Conservation (phyloP, 83 land plant species). For the Diphasiastrum complanatum region DNA sequence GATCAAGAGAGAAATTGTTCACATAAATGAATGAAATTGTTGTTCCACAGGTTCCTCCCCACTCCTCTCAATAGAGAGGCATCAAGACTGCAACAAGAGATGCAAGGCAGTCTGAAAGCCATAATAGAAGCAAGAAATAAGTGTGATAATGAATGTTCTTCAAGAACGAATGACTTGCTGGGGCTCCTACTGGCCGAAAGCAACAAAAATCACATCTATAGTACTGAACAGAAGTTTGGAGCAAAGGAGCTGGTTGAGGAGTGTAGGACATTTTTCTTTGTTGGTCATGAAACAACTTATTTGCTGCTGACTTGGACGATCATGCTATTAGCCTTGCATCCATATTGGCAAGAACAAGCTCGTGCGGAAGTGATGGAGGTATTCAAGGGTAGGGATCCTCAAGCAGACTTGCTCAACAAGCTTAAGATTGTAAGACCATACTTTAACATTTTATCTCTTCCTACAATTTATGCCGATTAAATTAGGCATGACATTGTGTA, state of each 20-base stretch:
- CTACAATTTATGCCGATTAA: too few relatives aligned
- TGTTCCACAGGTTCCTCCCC: neutral
- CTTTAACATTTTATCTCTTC: neutral
- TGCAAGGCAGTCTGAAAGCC: neutral
- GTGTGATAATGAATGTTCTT: neutral
- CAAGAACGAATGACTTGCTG: conserved; percentile 15
- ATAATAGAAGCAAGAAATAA: neutral
- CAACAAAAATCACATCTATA: neutral
- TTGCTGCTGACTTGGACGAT: conserved; percentile 32
- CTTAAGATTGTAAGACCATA: conserved; percentile 31
- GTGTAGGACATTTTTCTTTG: conserved; percentile 42
- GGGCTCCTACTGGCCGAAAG: conserved; percentile 17
- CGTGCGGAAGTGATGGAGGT: conserved; percentile 23
- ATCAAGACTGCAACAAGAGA: neutral
- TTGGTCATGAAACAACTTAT: conserved; percentile 39
- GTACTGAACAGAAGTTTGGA: neutral
- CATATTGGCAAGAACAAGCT: conserved; percentile 39
- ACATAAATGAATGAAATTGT: too few relatives aligned
- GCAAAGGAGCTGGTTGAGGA: conserved; percentile 26
- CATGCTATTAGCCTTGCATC: conserved; percentile 27
- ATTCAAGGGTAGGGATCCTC: neutral
- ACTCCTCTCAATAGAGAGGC: neutral
- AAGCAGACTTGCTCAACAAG: conserved; percentile 20
- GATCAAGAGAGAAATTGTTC: too few relatives aligned
- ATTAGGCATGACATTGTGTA: too few relatives aligned